These are phyloP conservation scores for Silene conica DNA, from an alignment of 148 eudicot species.

Conservation along the genomic window DNA sequence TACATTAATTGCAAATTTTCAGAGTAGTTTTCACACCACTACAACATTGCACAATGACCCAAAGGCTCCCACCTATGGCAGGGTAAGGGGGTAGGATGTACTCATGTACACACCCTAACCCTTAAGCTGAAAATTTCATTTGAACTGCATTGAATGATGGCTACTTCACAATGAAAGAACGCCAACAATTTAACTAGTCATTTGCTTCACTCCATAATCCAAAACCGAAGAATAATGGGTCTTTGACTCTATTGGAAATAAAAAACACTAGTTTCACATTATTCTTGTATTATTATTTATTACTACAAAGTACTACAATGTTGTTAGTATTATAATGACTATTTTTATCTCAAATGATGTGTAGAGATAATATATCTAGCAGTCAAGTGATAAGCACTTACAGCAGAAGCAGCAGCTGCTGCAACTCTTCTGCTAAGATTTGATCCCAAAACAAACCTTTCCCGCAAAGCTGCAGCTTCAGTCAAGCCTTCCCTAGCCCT, in stretches of 20 bases:
- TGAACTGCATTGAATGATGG: not conserved
- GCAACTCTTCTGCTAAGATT: constrained; percentile 90
- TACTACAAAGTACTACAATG: not conserved
- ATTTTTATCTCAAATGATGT: not conserved
- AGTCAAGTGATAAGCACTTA: constrained; percentile 37
- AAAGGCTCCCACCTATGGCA: too few species aligned
- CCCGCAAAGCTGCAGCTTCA: constrained; percentile 91
- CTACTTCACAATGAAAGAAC: not conserved
- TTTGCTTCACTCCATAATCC: not conserved
- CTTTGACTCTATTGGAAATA: not conserved
- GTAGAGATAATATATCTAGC: not conserved
- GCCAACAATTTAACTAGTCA: not conserved
- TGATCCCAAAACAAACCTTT: constrained; percentile 86
- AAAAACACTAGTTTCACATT: not conserved
- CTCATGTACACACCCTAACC: too few species aligned
- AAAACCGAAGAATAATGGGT: not conserved
- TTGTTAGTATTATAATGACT: not conserved
- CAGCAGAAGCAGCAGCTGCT: constrained; percentile 99
- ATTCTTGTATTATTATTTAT: constrained; percentile 9
- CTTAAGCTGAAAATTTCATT: not conserved
- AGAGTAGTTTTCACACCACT: not conserved
- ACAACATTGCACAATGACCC: not conserved
- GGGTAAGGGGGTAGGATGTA: too few species aligned
- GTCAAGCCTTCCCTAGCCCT: constrained; percentile 88
- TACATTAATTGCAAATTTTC: not conserved